Evolutionary conservation across 306 rosid species (phyloP).

Genomic region (Medicago arabica): DNA sequence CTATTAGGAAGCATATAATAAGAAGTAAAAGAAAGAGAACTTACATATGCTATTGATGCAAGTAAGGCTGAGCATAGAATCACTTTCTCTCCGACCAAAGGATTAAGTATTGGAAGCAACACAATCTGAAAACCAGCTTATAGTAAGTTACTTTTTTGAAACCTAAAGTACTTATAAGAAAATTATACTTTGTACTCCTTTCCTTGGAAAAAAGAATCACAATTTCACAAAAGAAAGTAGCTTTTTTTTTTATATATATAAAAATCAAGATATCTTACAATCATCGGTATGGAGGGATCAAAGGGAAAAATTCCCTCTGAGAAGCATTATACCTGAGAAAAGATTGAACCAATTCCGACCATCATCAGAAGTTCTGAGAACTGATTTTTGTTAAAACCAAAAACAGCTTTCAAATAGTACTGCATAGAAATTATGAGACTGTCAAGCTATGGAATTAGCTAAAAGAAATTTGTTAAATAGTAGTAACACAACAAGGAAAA

Average conservation of each 20-base stretch:
- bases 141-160: not conserved
- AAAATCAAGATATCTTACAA: not conserved
- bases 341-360: constrained; percentile 78
- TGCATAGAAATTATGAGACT: constrained; percentile 46
- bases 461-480: not conserved
- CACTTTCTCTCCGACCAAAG: constrained; percentile 81
- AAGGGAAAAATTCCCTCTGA: too few species aligned
- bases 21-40: constrained; percentile 35
- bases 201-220: too few species aligned
- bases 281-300: not conserved
- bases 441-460: constrained; percentile 24
- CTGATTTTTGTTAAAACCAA: constrained; percentile 79
- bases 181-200: too few species aligned
- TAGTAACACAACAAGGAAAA: not conserved
- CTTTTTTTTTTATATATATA: too few species aligned
- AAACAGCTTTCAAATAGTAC: constrained; percentile 85
- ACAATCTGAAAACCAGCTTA: constrained; percentile 56
- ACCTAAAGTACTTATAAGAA: too few species aligned
- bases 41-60: constrained; percentile 84
- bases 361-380: constrained; percentile 73
- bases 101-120: constrained; percentile 77
- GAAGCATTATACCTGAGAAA: constrained; percentile 67
- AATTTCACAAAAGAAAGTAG: too few species aligned
- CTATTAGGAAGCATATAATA: constrained; percentile 6
- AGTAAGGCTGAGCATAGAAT: constrained; percentile 72